A percentile compares a stretch with the other conserved stretches of the same genome.
These are phyloP conservation scores for Ustilago trichophora DNA, from an alignment of 1,284 basidiomycete species.

Conservation along the genomic window DNA sequence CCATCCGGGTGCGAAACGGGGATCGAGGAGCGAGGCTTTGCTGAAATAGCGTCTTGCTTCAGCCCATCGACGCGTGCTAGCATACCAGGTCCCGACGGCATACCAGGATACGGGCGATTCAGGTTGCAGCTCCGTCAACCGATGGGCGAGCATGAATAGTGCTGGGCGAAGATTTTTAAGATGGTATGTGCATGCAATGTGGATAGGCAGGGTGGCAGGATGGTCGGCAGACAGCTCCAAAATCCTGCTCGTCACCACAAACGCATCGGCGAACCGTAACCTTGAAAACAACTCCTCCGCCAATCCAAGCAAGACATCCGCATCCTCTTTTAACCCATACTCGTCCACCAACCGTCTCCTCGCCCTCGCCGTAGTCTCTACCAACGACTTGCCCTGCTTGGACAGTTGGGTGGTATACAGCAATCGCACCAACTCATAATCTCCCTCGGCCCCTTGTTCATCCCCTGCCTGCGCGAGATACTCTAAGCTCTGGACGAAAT, in stretches of 20 bases:
- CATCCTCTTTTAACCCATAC: slow-evolving; percentile 77
- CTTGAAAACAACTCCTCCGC: slow-evolving; percentile 89
- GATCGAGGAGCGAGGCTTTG: slow-evolving; percentile 96
- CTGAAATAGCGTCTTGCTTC: slow-evolving; percentile 68
- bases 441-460: slow-evolving; percentile 70
- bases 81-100: slow-evolving; percentile 97
- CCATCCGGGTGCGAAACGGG: slow-evolving; percentile 95
- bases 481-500: slow-evolving; percentile 84
- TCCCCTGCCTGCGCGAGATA: slow-evolving; percentile 79
- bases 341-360: slow-evolving; percentile 76
- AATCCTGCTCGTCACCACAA: slow-evolving; percentile 75
- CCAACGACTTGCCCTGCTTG: slow-evolving; percentile 70
- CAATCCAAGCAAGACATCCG: slow-evolving; percentile 88
- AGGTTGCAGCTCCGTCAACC: slow-evolving; percentile 88
- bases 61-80: slow-evolving; percentile 77
- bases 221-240: slow-evolving; percentile 55
- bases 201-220: slow-evolving; percentile 76
- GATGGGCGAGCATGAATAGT: slow-evolving; percentile 93
- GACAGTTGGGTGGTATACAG: slow-evolving; percentile 91
- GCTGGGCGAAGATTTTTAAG: slow-evolving; percentile 88
- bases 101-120: slow-evolving; percentile 95
- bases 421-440: slow-evolving; percentile 86
- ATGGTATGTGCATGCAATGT: slow-evolving; percentile 97
- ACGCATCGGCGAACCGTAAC: slow-evolving; percentile 95
- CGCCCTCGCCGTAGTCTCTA: slow-evolving; percentile 12